Conservation (phyloP, 164 flowering plant species). For the Aristolochia contorta region DNA sequence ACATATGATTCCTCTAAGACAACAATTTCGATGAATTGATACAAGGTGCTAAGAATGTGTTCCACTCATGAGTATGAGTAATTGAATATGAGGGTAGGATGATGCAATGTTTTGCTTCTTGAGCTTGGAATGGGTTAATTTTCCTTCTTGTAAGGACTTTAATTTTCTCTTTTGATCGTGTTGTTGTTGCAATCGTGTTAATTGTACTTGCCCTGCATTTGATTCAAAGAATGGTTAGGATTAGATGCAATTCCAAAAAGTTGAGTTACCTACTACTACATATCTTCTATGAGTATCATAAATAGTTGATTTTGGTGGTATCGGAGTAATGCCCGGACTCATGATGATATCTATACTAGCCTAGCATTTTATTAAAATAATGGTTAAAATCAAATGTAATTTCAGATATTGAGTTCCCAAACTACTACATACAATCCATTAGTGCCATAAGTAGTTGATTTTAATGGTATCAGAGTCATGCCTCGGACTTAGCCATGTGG, state of each 20-base stretch:
- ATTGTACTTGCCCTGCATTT: conserved; percentile 10
- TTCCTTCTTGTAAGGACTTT: conserved; percentile 9
- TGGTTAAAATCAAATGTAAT: no score
- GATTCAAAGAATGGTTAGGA: conserved; percentile 18
- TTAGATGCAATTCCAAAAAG: conserved; percentile 24
- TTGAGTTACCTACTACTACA: no score
- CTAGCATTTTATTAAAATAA: no score
- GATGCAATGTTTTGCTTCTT: conserved; percentile 3
- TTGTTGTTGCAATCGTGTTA: conserved; percentile 8
- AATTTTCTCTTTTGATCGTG: background rate
- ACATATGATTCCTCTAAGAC: conserved; percentile 6
- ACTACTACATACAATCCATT: conserved; percentile 15
- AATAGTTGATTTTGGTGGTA: no score
- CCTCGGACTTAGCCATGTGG: no score
- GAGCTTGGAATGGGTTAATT: background rate
- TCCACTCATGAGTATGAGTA: no score
- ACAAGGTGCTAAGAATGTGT: no score
- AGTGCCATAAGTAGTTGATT: conserved; percentile 2
- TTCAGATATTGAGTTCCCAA: conserved; percentile 15
- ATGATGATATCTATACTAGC: no score
- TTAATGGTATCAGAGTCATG: conserved; percentile 1
- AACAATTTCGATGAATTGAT: no score
- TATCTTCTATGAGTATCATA: no score
- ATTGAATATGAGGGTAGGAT: background rate
- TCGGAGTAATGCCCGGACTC: no score